Conservation (phyloP, 2,329 filamentous ascomycete genomes). For the Apiospora phragmitis region DNA sequence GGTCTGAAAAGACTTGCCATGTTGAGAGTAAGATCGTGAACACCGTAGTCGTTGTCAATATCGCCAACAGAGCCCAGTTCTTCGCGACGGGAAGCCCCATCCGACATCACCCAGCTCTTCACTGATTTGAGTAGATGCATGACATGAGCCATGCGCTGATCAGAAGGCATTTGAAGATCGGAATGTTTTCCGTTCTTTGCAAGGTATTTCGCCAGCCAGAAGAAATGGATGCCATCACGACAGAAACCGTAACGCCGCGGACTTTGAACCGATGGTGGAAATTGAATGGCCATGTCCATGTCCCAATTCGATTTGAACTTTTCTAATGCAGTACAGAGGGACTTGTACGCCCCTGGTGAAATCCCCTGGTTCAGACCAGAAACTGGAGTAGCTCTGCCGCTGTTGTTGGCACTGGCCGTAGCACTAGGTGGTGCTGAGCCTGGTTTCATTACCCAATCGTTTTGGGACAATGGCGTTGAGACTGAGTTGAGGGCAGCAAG, state of each 20-base stretch:
- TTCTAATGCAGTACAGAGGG: slow-evolving; percentile 58
- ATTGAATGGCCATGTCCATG: slow-evolving; percentile 67
- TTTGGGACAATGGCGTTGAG: slow-evolving; percentile 57
- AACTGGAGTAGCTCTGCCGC: slow-evolving; percentile 47
- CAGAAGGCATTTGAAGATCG: slow-evolving; percentile 57
- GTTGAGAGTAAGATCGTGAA: slow-evolving; percentile 65
- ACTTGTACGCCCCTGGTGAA: slow-evolving; percentile 47
- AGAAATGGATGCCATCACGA: slow-evolving; percentile 71
- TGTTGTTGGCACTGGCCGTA: slow-evolving; percentile 45
- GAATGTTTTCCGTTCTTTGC: slow-evolving; percentile 56
- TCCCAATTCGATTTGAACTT: slow-evolving; percentile 77
- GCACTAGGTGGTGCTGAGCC: slow-evolving; percentile 42
- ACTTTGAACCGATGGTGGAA: slow-evolving; percentile 56
- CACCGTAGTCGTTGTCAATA: slow-evolving; percentile 67
- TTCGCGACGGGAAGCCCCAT: slow-evolving; percentile 65
- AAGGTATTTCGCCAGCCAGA: slow-evolving; percentile 68
- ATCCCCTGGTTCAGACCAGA: slow-evolving; percentile 37
- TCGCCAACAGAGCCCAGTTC: slow-evolving; percentile 68
- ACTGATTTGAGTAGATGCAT: slow-evolving; percentile 62
- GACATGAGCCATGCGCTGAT: slow-evolving; percentile 60
- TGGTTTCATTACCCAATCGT: slow-evolving; percentile 54
- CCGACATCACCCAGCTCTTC: slow-evolving; percentile 60
- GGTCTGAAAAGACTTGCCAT: slow-evolving; percentile 73
- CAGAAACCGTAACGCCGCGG: slow-evolving; percentile 67
- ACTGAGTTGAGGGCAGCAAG: slow-evolving; percentile 38